These are phyloP conservation scores for Ophiostoma sp. DNA, from an alignment of 2,329 filamentous ascomycete species.

Conservation along the genomic window DNA sequence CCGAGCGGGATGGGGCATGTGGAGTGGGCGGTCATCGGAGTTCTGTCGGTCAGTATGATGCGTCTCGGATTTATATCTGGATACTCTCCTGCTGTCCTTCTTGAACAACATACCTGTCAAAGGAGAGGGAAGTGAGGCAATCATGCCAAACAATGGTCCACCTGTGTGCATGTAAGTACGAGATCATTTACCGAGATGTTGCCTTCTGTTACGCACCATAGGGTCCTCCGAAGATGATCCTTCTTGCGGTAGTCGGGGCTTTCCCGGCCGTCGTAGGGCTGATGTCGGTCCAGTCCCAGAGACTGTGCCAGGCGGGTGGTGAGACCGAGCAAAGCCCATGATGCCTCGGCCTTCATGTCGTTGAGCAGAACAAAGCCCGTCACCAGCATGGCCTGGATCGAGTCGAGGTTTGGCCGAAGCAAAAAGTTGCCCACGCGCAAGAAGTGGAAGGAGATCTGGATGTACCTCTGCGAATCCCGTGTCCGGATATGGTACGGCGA, in stretches of 20 bases:
- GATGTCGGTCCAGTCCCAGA: conserved; percentile 58
- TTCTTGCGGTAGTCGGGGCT: conserved; percentile 50
- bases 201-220: conserved; percentile 46
- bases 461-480: conserved; percentile 59
- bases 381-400: conserved; percentile 63
- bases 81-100: background rate
- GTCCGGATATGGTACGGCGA: conserved; percentile 63
- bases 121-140: conserved; percentile 64
- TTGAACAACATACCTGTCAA: conserved; percentile 53
- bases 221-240: conserved; percentile 55
- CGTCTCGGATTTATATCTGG: background rate
- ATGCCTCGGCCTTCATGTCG: conserved; percentile 69
- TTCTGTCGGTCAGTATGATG: conserved; percentile 38
- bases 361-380: conserved; percentile 65
- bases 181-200: background rate
- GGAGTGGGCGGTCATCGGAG: conserved; percentile 62
- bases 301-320: conserved; percentile 67
- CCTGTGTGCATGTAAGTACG: conserved; percentile 32
- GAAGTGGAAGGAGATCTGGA: conserved; percentile 66
- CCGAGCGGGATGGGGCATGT: conserved; percentile 55
- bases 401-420: conserved; percentile 63
- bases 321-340: conserved; percentile 64
- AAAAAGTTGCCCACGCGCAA: conserved; percentile 64
- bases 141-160: conserved; percentile 69
- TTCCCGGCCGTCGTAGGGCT: conserved; percentile 48